Evolutionary conservation across 1,284 basidiomycete species (phyloP).

Genomic region (Vanrija humicola): DNA sequence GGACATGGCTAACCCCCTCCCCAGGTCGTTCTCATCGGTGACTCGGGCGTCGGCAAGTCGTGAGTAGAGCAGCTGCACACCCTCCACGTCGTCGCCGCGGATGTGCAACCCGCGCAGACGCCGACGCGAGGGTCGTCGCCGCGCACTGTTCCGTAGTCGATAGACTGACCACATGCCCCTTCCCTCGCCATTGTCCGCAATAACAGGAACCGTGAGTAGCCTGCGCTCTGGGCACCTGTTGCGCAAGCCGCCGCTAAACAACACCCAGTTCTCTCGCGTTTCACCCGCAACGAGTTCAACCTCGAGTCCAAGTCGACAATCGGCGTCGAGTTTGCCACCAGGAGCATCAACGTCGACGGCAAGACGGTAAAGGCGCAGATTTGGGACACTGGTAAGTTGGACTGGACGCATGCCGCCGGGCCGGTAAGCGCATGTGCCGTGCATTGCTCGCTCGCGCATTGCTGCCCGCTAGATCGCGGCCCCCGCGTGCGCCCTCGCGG

Average conservation of each 20-base stretch:
- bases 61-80: constrained; percentile 35
- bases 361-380: constrained; percentile 99
- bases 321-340: constrained; percentile 97
- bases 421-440: too few species aligned
- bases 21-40: constrained; percentile 95
- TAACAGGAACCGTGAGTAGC: constrained; percentile 49
- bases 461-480: neutral
- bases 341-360: constrained; percentile 88
- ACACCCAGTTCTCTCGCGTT: constrained; percentile 65
- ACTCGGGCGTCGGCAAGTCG: constrained; percentile 98
- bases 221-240: neutral
- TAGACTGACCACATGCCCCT: constrained; percentile 1
- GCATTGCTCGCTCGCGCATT: too few species aligned
- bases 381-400: constrained; percentile 85
- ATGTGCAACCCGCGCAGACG: neutral
- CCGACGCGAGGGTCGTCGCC: neutral
- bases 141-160: neutral
- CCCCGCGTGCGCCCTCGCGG: neutral
- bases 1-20: neutral
- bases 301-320: constrained; percentile 98
- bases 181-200: neutral
- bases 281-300: constrained; percentile 99
- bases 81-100: neutral
- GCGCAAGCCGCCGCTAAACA: neutral
- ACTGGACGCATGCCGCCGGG: too few species aligned